Percentiles rank a stretch among this genome's conserved stretches.
phyloP scores from a whole-genome alignment of 2,329 filamentous ascomycete genomes.

The Emergomyces africanus region DNA sequence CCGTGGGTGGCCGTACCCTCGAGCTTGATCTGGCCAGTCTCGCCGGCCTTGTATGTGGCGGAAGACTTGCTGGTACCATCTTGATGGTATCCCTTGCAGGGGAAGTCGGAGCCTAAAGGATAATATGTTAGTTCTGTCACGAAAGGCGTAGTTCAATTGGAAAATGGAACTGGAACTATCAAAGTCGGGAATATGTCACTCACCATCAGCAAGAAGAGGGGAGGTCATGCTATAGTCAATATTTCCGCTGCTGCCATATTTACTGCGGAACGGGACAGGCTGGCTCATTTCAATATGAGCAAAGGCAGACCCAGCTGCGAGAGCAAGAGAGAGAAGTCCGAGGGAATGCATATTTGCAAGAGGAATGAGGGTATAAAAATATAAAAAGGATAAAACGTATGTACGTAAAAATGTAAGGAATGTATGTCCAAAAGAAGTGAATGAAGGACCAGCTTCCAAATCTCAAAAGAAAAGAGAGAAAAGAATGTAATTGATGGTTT shows the following conservation, averaged over 20 bases:
- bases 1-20: constrained; percentile 50
- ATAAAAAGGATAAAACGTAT: not conserved
- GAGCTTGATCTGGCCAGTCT: constrained; percentile 50
- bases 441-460: constrained; percentile 1
- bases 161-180: not conserved
- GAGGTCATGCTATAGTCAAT: constrained; percentile 61
- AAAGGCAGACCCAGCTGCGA: constrained; percentile 8
- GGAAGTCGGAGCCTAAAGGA: constrained; percentile 48
- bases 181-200: not conserved
- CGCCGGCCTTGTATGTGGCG: constrained; percentile 50
- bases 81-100: constrained; percentile 58
- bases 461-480: not conserved
- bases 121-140: not conserved
- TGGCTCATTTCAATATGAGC: constrained; percentile 45
- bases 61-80: constrained; percentile 40
- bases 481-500: not conserved
- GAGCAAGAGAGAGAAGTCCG: constrained; percentile 4
- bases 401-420: not conserved
- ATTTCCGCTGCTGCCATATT: constrained; percentile 34
- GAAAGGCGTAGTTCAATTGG: not conserved
- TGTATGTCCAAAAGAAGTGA: not conserved
- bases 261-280: constrained; percentile 42
- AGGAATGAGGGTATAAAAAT: not conserved
- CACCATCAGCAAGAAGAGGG: constrained; percentile 42
- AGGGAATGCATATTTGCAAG: constrained; percentile 5